Conservation (phyloP, 192 early-diverging fungal species). For the Spinellus fusiger region DNA sequence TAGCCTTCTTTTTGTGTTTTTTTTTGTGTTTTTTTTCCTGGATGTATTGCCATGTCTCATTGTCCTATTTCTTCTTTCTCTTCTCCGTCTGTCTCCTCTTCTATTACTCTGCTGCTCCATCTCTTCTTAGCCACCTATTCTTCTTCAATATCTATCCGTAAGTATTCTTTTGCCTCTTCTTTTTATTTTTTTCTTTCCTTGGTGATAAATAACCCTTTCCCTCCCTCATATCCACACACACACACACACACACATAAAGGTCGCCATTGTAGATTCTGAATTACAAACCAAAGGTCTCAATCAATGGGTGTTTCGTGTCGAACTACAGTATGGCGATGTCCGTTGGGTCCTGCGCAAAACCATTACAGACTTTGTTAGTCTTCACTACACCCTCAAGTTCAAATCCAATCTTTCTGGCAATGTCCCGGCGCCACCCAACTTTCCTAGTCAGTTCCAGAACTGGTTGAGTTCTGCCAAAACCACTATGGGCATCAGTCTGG, state of each 20-base stretch:
- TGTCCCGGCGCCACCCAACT: conserved; percentile 27
- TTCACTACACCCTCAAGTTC: conserved; percentile 56
- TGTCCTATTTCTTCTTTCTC: not conserved
- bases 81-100: not conserved
- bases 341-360: conserved; percentile 70
- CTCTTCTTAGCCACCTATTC: conserved; percentile 15
- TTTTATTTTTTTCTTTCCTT: too few species aligned
- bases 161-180: not conserved
- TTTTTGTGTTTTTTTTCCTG: too few species aligned
- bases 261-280: conserved; percentile 27
- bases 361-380: conserved; percentile 58
- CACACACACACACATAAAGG: not conserved
- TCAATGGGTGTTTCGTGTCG: conserved; percentile 33
- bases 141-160: conserved; percentile 12
- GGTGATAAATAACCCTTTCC: too few species aligned
- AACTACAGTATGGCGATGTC: conserved; percentile 62
- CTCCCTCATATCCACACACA: too few species aligned
- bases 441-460: conserved; percentile 23
- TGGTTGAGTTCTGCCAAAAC: conserved; percentile 17
- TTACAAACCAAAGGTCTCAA: conserved; percentile 16
- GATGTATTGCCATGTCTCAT: too few species aligned
- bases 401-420: conserved; percentile 25
- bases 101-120: not conserved
- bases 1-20: not conserved
- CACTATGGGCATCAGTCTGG: conserved; percentile 2